Evolutionary conservation across 2,329 filamentous ascomycete genomes (phyloP), one percentile per base, ranked within the genome.

Genomic region (Sporothrix mexicana): DNA sequence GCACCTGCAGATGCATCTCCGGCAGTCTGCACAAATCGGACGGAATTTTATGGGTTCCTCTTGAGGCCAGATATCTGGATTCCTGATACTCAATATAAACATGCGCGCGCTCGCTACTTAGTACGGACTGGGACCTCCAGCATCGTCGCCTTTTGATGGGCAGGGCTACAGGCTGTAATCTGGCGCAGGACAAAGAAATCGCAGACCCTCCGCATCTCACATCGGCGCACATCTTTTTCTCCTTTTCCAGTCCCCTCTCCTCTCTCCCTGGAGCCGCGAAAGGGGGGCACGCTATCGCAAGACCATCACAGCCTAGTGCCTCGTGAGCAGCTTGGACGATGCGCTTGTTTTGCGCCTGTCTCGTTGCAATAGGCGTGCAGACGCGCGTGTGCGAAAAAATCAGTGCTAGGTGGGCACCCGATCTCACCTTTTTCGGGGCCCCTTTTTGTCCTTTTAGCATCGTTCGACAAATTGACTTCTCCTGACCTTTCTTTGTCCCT

Each of bases 291-390:
- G 45, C 47, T 66, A 47, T 47, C 41, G 13, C 41, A 43, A 66
- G 47, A n/a, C 45, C 25, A 53, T 41, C 25, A 36, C 36, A 25
- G 67, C 23, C 49, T 69, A 57, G 67, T 55, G 30, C 12, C 51
- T 45, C 30, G 8, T 53, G 64, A 49, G 45, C 45, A 6, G 36
- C 45, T 36, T 45, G 36, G 20, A 57, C 36, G 67, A 69, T 57
- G 51, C 67, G 67, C 67, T 69, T 69, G 67, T 69, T 69, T 57
- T 45, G 49, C 45, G 36, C 17, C 47, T 55, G 66, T 68, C 64
- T 68, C 45, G 47, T 8, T 30, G 45, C 13, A 12, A 51, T 25
- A 67, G 49, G 47, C 49, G 47, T 55, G 66, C 66, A n/a, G 9
- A 23, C 51, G 30, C 20, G 51, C 51, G 30, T 36, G 45, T 67